Percentiles rank a stretch among this genome's conserved stretches.
These are phyloP conservation scores for Agrocybe chaxingu DNA, from an alignment of 768 basidiomycete genomes.

Conservation along the genomic window DNA sequence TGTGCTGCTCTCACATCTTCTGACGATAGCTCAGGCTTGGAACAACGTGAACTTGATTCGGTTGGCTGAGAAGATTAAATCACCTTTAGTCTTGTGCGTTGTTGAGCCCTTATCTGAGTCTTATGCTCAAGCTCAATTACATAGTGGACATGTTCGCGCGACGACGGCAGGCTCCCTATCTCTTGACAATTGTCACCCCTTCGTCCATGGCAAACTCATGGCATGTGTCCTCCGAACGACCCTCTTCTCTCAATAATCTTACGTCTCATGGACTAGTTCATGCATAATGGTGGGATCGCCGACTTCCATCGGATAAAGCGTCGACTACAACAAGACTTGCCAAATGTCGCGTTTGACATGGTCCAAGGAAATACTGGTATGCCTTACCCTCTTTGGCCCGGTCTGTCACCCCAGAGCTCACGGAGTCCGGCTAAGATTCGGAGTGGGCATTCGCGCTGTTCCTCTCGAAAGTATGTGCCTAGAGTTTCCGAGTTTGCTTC, in stretches of 20 bases:
- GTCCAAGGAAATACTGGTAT: constrained; percentile 92
- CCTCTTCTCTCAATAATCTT: background rate
- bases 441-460: constrained; percentile 97
- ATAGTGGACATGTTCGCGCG: constrained; percentile 87
- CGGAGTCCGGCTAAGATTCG: constrained; percentile 54
- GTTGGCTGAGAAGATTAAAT: constrained; percentile 95
- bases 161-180: constrained; percentile 92
- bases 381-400: constrained; percentile 9
- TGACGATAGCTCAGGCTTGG: constrained; percentile 67
- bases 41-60: constrained; percentile 93
- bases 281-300: constrained; percentile 96
- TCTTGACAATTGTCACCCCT: constrained; percentile 94
- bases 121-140: background rate
- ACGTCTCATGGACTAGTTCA: constrained; percentile 55
- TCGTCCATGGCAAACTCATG: constrained; percentile 89
- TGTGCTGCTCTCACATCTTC: background rate
- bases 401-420: background rate
- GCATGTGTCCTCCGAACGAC: constrained; percentile 35
- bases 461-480: constrained; percentile 63
- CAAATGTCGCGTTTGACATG: constrained; percentile 82
- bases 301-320: constrained; percentile 83
- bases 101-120: background rate
- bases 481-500: background rate
- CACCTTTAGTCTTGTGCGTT: constrained; percentile 87
- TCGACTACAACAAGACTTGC: constrained; percentile 66